These are phyloP conservation scores for Mycena crocata DNA, from an alignment of 768 basidiomycete species.

Conservation along the genomic window DNA sequence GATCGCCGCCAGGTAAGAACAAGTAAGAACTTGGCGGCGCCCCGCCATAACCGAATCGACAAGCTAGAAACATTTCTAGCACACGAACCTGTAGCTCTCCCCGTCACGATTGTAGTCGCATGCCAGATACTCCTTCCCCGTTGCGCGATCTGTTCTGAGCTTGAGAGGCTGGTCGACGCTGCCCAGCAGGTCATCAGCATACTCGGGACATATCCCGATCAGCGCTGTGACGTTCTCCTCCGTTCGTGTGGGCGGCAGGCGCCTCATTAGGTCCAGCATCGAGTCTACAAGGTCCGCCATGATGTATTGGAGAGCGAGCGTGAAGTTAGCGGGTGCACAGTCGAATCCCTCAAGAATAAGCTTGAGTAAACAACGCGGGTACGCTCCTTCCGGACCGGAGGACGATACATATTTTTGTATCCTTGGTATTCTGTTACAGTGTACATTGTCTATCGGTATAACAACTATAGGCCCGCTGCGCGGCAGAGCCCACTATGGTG, in stretches of 20 bases:
- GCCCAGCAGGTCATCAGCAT: slow-evolving; percentile 93
- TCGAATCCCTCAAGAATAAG: not conserved
- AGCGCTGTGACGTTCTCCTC: slow-evolving; percentile 89
- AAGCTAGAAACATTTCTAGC: not conserved
- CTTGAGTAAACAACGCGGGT: slow-evolving; percentile 19
- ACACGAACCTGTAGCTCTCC: slow-evolving; percentile 84
- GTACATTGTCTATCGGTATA: too few relatives aligned
- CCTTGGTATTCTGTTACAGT: too few relatives aligned
- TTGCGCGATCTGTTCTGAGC: slow-evolving; percentile 80
- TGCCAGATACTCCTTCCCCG: slow-evolving; percentile 90
- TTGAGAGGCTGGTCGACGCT: slow-evolving; percentile 96
- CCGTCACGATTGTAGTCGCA: slow-evolving; percentile 96
- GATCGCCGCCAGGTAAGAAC: not conserved
- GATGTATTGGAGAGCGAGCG: slow-evolving; percentile 1
- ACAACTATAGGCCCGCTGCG: too few relatives aligned
- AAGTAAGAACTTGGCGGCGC: not conserved
- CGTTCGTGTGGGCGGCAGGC: slow-evolving; percentile 91
- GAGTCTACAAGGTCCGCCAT: slow-evolving; percentile 89
- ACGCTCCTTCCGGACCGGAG: not conserved
- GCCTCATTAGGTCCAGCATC: slow-evolving; percentile 95
- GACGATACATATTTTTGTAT: too few relatives aligned
- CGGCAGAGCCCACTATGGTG: too few relatives aligned
- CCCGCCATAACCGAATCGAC: not conserved
- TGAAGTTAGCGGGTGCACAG: slow-evolving; percentile 1
- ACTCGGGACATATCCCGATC: slow-evolving; percentile 87